Evolutionary conservation across 169 alveolate species (phyloP).

Genomic region (Pseudocohnilembus persalinus): DNA sequence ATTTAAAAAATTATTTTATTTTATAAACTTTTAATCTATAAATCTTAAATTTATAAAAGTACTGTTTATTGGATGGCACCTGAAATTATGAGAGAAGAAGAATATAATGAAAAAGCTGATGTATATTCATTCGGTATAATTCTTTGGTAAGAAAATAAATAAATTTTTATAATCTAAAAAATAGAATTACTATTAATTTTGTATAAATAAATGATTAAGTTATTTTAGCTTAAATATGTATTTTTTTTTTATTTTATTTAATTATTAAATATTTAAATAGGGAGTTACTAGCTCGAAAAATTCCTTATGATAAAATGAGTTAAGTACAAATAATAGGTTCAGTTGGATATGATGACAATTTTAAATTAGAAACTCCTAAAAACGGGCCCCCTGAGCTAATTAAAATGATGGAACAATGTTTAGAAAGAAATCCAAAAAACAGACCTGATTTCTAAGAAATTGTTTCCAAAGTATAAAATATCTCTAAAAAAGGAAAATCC

Average conservation of each 20-base stretch:
- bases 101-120: conserved; percentile 62
- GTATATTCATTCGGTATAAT: conserved; percentile 72
- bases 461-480: neutral
- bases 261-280: neutral
- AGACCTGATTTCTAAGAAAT: conserved; percentile 58
- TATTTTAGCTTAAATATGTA: no score
- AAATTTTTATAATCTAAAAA: neutral
- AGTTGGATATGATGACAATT: conserved; percentile 51
- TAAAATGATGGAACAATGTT: conserved; percentile 45
- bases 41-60: conserved; percentile 34
- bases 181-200: no score
- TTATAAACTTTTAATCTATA: no score
- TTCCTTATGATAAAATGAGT: conserved; percentile 59
- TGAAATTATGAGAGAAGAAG: conserved; percentile 68
- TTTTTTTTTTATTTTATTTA: no score
- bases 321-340: conserved; percentile 53
- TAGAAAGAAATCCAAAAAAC: conserved; percentile 30
- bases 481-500: neutral
- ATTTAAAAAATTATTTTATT: no score
- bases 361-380: conserved; percentile 16
- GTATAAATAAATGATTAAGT: no score
- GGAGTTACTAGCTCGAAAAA: conserved; percentile 60
- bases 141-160: conserved; percentile 31
- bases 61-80: conserved; percentile 86
- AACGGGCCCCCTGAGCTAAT: conserved; percentile 22